Evolutionary conservation across 139 green algal genomes (phyloP), one percentile per base, ranked within the genome.

Genomic region (Tetradesmus obliquus): DNA sequence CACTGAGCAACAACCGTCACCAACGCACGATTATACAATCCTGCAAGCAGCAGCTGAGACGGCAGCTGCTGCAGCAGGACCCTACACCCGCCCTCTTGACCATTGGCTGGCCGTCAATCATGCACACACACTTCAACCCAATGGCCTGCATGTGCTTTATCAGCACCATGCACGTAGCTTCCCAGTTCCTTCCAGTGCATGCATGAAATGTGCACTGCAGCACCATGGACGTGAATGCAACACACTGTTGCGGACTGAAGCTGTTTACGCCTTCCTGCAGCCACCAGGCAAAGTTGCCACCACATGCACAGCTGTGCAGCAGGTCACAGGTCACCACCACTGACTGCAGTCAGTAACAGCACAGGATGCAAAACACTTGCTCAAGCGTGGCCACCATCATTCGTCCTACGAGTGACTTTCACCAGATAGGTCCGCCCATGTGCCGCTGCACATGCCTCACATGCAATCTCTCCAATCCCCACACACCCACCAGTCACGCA

Each of bases 21-120:
- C 66, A 24, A 17, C 66, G 24, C 66, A n/a, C 8, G 19, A 55
- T 19, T n/a, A 3, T 55, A 51, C 76, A 82, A 51, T 55, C 24
- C 76, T 82, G 76, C 76, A 82, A 6, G 76, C 66, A 76, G 66
- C 66, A 76, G 66, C 66, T 76, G 66, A 76, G 66, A 76, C 66
- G 66, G 66, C 66, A 76, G 66, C 66, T 76, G 66, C 66, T 76
- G 66, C 66, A 76, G 66, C 10, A 24, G 5, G 66, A 76, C 17
- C 66, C 66, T 66, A 66, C 0, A 17, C 3, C 66, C 17, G 1
- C 66, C 13, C 66, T 9, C 66, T 76, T 19, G 66, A 9, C 66
- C 66, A 76, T 76, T 19, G 24, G 17, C 66, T 76, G 66, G 17
- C 66, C 1, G 15, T 76, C 66, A 76, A 76, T 76, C 17, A 24